Evolutionary conservation across 2,329 filamentous ascomycete genomes (phyloP).

Genomic region (Cladophialophora chaetospira): DNA sequence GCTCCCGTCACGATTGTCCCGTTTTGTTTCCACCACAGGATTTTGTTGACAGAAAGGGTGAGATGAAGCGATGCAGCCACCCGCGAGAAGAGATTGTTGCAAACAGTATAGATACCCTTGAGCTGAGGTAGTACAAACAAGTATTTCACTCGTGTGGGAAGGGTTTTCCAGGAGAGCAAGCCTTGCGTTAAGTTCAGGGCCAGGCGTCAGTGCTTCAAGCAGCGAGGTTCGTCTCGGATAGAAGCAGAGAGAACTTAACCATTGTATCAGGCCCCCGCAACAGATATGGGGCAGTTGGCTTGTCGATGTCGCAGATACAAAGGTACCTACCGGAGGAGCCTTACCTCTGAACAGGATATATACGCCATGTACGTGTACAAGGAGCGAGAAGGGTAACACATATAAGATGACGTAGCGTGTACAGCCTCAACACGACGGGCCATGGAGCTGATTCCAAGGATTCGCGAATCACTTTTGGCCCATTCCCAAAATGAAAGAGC

Average conservation of each 20-base stretch:
- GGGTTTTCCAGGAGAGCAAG: not conserved
- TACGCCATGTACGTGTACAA: not conserved
- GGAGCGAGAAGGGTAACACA: not conserved
- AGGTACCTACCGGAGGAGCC: slow-evolving; percentile 2
- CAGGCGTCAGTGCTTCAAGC: not conserved
- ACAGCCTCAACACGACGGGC: not conserved
- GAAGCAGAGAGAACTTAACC: not conserved
- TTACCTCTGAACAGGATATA: slow-evolving; percentile 5
- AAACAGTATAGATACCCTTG: not conserved
- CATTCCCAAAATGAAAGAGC: not conserved
- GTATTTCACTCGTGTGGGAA: not conserved
- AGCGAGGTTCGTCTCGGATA: too few species aligned
- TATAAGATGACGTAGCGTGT: slow-evolving; percentile 12
- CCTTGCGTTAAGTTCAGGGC: not conserved
- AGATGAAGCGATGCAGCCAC: not conserved
- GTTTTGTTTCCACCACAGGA: not conserved
- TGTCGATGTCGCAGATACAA: not conserved
- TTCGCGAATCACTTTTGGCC: not conserved
- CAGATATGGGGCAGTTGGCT: not conserved
- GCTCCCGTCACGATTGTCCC: not conserved
- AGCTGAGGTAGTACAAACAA: not conserved
- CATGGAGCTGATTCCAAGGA: not conserved
- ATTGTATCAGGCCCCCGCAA: not conserved
- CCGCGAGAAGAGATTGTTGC: not conserved
- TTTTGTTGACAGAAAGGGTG: not conserved